These are phyloP conservation scores for Puccinia coronata DNA, from an alignment of 1,284 basidiomycete species.

Conservation along the genomic window DNA sequence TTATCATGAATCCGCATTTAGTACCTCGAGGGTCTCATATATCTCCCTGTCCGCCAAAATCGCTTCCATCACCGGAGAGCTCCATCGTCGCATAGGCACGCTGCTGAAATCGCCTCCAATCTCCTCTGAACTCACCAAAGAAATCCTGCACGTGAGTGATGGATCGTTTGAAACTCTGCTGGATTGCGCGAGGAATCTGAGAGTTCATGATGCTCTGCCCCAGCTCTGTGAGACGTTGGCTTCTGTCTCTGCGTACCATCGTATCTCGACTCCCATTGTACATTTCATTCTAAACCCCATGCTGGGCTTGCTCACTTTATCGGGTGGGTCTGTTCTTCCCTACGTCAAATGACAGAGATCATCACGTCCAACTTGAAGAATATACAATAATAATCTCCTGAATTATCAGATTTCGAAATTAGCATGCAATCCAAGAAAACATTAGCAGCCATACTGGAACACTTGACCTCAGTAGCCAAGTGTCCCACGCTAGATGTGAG, in stretches of 20 bases:
- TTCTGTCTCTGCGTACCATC: slow-evolving; percentile 42
- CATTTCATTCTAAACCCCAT: slow-evolving; percentile 26
- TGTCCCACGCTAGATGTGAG: not conserved
- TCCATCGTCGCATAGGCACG: slow-evolving; percentile 32
- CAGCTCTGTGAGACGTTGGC: slow-evolving; percentile 30
- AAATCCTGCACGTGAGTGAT: slow-evolving; percentile 26
- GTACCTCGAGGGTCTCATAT: slow-evolving; percentile 41
- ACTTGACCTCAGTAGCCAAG: not conserved
- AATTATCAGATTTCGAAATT: slow-evolving; percentile 22
- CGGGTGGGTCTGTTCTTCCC: too few relatives aligned
- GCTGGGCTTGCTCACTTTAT: slow-evolving; percentile 7
- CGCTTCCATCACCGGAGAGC: slow-evolving; percentile 40
- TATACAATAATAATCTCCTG: not conserved
- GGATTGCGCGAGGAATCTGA: not conserved
- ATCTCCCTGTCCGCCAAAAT: slow-evolving; percentile 48
- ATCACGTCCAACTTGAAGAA: too few relatives aligned
- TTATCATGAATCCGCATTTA: not conserved
- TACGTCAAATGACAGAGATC: too few relatives aligned
- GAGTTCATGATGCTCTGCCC: not conserved
- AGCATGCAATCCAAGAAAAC: slow-evolving; percentile 16
- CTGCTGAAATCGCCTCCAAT: slow-evolving; percentile 12
- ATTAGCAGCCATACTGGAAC: not conserved
- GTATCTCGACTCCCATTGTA: slow-evolving; percentile 41
- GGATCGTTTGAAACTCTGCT: not conserved
- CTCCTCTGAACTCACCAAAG: slow-evolving; percentile 25